Evolutionary conservation across 306 rosid genomes (phyloP).

Genomic region (Aeschynomene evenia): DNA sequence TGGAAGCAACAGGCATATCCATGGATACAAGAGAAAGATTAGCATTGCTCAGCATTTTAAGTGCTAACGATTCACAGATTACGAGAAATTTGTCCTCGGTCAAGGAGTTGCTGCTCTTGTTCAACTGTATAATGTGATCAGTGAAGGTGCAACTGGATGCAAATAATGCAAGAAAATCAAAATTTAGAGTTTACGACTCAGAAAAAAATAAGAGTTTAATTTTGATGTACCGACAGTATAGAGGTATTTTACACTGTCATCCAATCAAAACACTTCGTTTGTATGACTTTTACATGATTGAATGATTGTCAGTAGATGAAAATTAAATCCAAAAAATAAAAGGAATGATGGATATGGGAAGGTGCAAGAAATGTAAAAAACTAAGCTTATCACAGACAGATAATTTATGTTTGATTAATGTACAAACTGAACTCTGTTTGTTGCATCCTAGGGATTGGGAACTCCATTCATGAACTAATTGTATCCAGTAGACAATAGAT

Average conservation of each 20-base stretch:
- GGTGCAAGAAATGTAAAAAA: too few species aligned
- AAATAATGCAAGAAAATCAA: conserved; percentile 36
- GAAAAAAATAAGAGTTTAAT: too few species aligned
- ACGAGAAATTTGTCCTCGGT: conserved; percentile 72
- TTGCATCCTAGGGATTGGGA: conserved; percentile 4
- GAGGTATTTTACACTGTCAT: too few species aligned
- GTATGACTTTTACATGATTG: too few species aligned
- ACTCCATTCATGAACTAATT: not conserved
- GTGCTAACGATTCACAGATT: conserved; percentile 70
- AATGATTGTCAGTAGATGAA: too few species aligned
- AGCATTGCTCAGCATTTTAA: conserved; percentile 82
- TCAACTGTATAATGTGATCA: conserved; percentile 68
- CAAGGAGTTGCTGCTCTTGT: conserved; percentile 46
- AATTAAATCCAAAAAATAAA: too few species aligned
- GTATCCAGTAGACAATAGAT: conserved; percentile 3
- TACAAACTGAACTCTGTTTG: not conserved
- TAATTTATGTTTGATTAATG: not conserved
- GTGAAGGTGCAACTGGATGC: conserved; percentile 71
- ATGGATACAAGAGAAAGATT: conserved; percentile 75
- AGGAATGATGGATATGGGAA: not conserved
- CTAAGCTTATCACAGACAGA: not conserved
- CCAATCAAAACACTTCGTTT: too few species aligned
- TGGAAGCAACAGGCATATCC: conserved; percentile 76
- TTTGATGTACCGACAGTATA: too few species aligned
- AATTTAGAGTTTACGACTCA: conserved; percentile 33